These are phyloP conservation scores for Kregervanrija delftensis DNA, from an alignment of 805 yeast species.

Conservation along the genomic window DNA sequence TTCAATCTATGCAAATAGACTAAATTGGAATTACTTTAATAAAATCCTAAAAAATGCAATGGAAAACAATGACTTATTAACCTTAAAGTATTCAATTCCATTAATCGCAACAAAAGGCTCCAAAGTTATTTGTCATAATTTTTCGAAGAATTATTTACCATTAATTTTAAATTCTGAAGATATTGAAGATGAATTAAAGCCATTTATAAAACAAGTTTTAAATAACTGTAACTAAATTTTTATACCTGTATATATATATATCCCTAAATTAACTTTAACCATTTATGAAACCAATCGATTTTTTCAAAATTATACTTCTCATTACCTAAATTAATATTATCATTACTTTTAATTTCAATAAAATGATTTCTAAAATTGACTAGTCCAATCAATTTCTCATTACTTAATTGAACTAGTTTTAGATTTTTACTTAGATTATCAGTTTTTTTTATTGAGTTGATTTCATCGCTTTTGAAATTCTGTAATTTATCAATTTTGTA, in stretches of 20 bases:
- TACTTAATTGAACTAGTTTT: no score
- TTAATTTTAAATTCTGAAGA: slow-evolving; percentile 6
- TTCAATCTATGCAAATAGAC: slow-evolving; percentile 13
- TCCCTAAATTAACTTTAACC: slow-evolving; percentile 12
- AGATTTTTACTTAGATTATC: no score
- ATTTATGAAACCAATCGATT: slow-evolving; percentile 11
- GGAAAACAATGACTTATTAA: slow-evolving; percentile 9
- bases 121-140: slow-evolving; percentile 3
- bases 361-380: slow-evolving; percentile 10
- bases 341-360: slow-evolving; percentile 9
- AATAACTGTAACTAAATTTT: slow-evolving; percentile 1
- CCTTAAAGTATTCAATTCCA: slow-evolving; percentile 7
- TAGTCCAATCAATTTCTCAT: slow-evolving; percentile 2
- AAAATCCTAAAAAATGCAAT: slow-evolving; percentile 8
- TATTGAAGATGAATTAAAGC: slow-evolving; percentile 1
- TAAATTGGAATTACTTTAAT: slow-evolving; percentile 9
- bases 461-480: no score
- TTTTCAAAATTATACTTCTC: background rate
- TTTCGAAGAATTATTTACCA: slow-evolving; percentile 10
- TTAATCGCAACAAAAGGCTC: slow-evolving; percentile 11
- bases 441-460: no score
- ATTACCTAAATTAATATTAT: slow-evolving; percentile 8
- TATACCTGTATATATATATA: slow-evolving; percentile 1
- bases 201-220: slow-evolving; percentile 1
- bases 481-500: no score